Percentiles rank a stretch among this genome's conserved stretches.
Evolutionary conservation across 164 flowering plant genomes (phyloP).

Genomic region (Annona cherimola): DNA sequence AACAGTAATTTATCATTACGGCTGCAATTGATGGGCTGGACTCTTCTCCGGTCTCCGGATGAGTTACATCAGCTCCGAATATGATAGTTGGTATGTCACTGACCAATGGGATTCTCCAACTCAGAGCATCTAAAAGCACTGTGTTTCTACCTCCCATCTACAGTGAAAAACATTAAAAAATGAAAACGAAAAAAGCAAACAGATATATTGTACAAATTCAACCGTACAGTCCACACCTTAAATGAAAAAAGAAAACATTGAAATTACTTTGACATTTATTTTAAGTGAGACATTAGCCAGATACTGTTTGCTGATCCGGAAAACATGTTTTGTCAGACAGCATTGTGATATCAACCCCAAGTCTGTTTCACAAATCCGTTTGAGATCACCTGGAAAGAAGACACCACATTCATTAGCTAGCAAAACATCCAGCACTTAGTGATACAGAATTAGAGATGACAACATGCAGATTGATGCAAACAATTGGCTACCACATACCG

Average conservation of each 20-base stretch:
- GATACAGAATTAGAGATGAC: background rate
- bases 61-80: slow-evolving; percentile 65
- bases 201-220: background rate
- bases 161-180: background rate
- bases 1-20: slow-evolving; percentile 22
- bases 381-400: slow-evolving; percentile 38
- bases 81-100: slow-evolving; percentile 55
- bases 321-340: slow-evolving; percentile 45
- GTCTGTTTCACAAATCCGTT: slow-evolving; percentile 53
- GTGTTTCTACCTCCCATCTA: slow-evolving; percentile 61
- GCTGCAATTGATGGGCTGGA: slow-evolving; percentile 59
- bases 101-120: slow-evolving; percentile 45
- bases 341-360: slow-evolving; percentile 49
- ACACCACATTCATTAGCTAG: background rate
- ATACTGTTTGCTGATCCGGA: slow-evolving; percentile 38
- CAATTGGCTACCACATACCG: slow-evolving; percentile 27
- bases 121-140: slow-evolving; percentile 47
- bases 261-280: slow-evolving; percentile 52
- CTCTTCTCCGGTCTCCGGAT: slow-evolving; percentile 51
- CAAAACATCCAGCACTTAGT: background rate
- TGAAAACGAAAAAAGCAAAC: background rate
- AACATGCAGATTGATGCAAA: background rate
- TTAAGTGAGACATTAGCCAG: slow-evolving; percentile 48
- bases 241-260: background rate
- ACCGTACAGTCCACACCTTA: background rate